Conservation (phyloP, 345 rosid species). For the Durio zibethinus region DNA sequence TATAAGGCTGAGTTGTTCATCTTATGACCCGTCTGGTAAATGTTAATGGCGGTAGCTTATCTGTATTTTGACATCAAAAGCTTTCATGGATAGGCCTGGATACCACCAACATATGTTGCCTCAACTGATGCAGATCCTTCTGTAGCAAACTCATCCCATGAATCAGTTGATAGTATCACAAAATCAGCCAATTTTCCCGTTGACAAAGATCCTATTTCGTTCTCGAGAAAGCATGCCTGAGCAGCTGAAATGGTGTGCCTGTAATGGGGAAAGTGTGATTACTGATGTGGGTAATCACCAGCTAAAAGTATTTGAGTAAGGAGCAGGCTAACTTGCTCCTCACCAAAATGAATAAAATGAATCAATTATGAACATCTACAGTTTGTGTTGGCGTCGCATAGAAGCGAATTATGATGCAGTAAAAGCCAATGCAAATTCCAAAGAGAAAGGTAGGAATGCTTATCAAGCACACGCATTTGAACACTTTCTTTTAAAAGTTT, state of each 20-base stretch:
- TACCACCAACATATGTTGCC: slow-evolving; percentile 71
- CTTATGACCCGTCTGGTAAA: neutral
- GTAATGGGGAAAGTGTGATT: slow-evolving; percentile 22
- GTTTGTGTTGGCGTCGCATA: neutral
- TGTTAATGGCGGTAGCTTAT: neutral
- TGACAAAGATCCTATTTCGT: slow-evolving; percentile 69
- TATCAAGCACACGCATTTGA: neutral
- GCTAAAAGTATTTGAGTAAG: neutral
- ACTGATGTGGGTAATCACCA: neutral
- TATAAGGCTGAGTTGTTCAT: neutral
- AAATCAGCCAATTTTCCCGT: slow-evolving; percentile 84
- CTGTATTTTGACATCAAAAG: neutral
- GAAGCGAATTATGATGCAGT: neutral
- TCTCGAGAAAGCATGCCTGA: slow-evolving; percentile 69
- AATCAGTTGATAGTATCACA: slow-evolving; percentile 50
- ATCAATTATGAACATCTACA: neutral
- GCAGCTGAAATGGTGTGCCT: slow-evolving; percentile 90
- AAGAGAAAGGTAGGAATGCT: neutral
- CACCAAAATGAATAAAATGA: too few relatives aligned
- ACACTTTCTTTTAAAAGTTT: neutral
- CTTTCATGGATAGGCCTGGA: slow-evolving; percentile 45
- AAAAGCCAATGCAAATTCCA: neutral
- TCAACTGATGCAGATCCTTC: slow-evolving; percentile 50
- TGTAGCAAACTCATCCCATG: slow-evolving; percentile 55
- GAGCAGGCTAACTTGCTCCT: neutral